Evolutionary conservation across 2,329 filamentous ascomycete species (phyloP), one percentile per base, ranked within the genome.

Genomic region (Davidsoniella australis): DNA sequence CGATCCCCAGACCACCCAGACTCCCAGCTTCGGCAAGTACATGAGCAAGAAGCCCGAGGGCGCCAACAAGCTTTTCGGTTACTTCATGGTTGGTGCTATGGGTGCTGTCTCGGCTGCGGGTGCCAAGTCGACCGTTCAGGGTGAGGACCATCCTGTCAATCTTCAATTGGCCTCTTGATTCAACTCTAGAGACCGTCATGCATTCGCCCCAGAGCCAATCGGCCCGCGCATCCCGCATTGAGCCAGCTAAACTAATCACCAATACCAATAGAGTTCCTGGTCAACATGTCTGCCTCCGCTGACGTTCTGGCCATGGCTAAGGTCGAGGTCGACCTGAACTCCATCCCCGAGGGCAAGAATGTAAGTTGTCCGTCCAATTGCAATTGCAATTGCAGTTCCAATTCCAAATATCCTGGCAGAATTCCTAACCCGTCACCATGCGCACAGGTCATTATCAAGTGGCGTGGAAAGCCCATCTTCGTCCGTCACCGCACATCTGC

Each of bases 401-500:
- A 9, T 8, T 12, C 9, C 12, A 5, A 33, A 33, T 33, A 1
- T 33, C 8, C 29, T 33, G 29, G 12, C 29, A 33, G 29, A 33
- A 33, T 9, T 33, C 39, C 40, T 44, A 51, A 51, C 45, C 16
- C 12, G 5, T 3, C 23, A 38, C n/a, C 14, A n/a, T 36, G 52
- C 42, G 43, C 18, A 47, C 61, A 88, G 83, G 82, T 98, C 66
- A 93, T 98, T 68, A 94, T 98, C 76, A 98, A 98, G 75, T 98
- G 91, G 91, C 85, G 91, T 75, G 91, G 91, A 67, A 98, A 98
- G 84, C 91, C 91, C 67, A 87, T 98, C 67, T 98, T 98, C 76
- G 87, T 98, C 78, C 88, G 91, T 68, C 91, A 98, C 82, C 86
- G 91, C 64, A 98, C 91, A 60, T 70, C 78, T 61, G 73, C 76